Conservation (phyloP, 345 rosid species). For the Gynandropsis gynandra region DNA sequence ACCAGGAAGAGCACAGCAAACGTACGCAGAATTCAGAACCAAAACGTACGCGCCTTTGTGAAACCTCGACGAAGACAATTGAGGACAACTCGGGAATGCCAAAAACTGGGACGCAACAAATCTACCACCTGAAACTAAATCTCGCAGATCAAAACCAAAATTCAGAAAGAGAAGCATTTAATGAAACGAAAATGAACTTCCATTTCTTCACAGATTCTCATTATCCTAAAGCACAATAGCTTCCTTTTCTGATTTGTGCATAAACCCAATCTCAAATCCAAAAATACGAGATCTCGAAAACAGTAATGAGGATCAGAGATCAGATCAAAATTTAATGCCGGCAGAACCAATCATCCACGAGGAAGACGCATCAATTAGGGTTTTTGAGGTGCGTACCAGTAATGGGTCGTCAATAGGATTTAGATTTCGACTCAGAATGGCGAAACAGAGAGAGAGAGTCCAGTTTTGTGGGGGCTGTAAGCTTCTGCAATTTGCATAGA, state of each 20-base stretch:
- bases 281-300: conserved; percentile 28
- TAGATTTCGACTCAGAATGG: conserved; percentile 28
- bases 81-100: conserved; percentile 20
- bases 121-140: conserved; percentile 34
- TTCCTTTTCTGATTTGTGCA: conserved; percentile 9
- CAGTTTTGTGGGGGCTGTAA: conserved; percentile 22
- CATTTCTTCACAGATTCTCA: background rate
- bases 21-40: conserved; percentile 16
- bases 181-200: conserved; percentile 4
- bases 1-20: conserved; percentile 18
- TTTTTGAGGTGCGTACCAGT: conserved; percentile 35
- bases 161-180: conserved; percentile 6
- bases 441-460: conserved; percentile 11
- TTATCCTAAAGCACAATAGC: conserved; percentile 5
- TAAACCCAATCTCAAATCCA: conserved; percentile 18
- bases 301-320: conserved; percentile 24
- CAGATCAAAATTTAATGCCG: conserved; percentile 17
- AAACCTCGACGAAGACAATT: conserved; percentile 15
- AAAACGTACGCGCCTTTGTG: conserved; percentile 2
- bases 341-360: conserved; percentile 13
- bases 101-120: conserved; percentile 21
- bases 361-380: conserved; percentile 27
- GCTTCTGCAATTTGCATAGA: conserved; percentile 11
- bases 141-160: conserved; percentile 26
- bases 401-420: conserved; percentile 5